Conservation (phyloP, 495 filamentous ascomycete species). For the Zalerion maritima region DNA sequence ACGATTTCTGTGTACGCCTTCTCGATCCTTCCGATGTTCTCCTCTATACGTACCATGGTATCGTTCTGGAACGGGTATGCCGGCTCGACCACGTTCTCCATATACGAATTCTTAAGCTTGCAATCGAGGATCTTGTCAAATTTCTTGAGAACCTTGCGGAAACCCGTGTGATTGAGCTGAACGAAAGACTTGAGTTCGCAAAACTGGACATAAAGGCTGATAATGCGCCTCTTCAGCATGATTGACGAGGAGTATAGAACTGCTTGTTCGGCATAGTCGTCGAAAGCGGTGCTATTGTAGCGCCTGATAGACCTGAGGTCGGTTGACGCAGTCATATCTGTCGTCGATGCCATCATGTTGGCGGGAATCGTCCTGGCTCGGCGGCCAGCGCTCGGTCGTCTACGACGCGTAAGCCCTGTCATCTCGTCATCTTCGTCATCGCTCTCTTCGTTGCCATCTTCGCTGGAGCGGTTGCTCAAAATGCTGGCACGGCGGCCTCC, state of each 20-base stretch:
- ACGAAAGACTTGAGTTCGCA: slow-evolving; percentile 93
- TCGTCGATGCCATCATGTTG: slow-evolving; percentile 27
- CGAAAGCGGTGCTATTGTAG: slow-evolving; percentile 41
- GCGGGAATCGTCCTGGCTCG: slow-evolving; percentile 20
- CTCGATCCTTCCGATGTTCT: slow-evolving; percentile 58
- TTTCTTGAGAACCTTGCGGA: slow-evolving; percentile 92
- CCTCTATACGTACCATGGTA: slow-evolving; percentile 55
- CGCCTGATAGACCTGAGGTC: slow-evolving; percentile 34
- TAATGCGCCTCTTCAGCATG: slow-evolving; percentile 77
- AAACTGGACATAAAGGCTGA: slow-evolving; percentile 79
- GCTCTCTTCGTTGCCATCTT: slow-evolving; percentile 35
- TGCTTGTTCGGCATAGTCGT: slow-evolving; percentile 63
- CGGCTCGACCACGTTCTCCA: slow-evolving; percentile 52
- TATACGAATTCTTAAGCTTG: slow-evolving; percentile 58
- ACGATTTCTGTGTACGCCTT: slow-evolving; percentile 65
- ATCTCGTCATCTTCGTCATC: slow-evolving; percentile 53
- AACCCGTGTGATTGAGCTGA: slow-evolving; percentile 92
- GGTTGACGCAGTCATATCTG: slow-evolving; percentile 42
- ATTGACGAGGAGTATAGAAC: slow-evolving; percentile 66
- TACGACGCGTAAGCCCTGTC: slow-evolving; percentile 33
- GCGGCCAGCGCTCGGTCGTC: slow-evolving; percentile 18
- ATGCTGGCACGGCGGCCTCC: slow-evolving; percentile 15
- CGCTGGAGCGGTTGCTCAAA: slow-evolving; percentile 29
- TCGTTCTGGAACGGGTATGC: slow-evolving; percentile 61
- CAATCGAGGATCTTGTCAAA: slow-evolving; percentile 93